These are phyloP conservation scores for Talaromyces nanjingensis DNA, from an alignment of 495 filamentous ascomycete species.

Conservation along the genomic window DNA sequence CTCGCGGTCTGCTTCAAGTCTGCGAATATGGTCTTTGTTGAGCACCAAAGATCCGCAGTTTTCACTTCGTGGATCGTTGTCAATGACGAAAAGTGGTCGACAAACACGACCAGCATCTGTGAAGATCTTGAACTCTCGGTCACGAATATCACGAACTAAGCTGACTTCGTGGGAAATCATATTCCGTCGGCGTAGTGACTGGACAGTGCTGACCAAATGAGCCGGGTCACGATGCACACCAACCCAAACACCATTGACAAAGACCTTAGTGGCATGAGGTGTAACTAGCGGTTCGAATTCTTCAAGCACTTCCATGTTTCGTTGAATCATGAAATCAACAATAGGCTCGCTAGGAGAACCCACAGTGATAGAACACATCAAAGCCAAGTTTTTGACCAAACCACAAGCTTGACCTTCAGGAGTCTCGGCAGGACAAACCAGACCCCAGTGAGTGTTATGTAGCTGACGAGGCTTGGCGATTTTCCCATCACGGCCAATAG, in stretches of 20 bases:
- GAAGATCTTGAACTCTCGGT: conserved; percentile 97
- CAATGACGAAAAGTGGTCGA: conserved; percentile 84
- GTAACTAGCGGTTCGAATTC: conserved; percentile 87
- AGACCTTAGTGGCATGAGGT: conserved; percentile 93
- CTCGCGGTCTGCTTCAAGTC: conserved; percentile 63
- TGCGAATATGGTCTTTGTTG: conserved; percentile 69
- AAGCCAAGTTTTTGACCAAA: conserved; percentile 92
- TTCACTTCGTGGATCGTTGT: conserved; percentile 60
- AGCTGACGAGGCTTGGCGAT: conserved; percentile 96
- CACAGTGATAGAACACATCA: conserved; percentile 97
- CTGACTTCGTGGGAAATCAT: conserved; percentile 85
- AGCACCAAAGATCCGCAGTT: conserved; percentile 73
- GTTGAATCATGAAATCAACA: conserved; percentile 86
- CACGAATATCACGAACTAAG: conserved; percentile 88
- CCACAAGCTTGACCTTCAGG: conserved; percentile 98
- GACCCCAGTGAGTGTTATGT: conserved; percentile 97
- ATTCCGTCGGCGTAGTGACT: conserved; percentile 66
- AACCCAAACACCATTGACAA: conserved; percentile 97
- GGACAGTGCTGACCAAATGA: conserved; percentile 69
- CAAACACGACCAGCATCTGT: conserved; percentile 94
- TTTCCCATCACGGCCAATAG: conserved; percentile 95
- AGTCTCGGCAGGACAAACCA: conserved; percentile 96
- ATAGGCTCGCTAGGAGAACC: conserved; percentile 85
- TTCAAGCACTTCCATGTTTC: conserved; percentile 93
- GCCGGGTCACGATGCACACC: conserved; percentile 76